phyloP scores from a whole-genome alignment of 768 basidiomycete genomes.

The Myochromella boudieri region DNA sequence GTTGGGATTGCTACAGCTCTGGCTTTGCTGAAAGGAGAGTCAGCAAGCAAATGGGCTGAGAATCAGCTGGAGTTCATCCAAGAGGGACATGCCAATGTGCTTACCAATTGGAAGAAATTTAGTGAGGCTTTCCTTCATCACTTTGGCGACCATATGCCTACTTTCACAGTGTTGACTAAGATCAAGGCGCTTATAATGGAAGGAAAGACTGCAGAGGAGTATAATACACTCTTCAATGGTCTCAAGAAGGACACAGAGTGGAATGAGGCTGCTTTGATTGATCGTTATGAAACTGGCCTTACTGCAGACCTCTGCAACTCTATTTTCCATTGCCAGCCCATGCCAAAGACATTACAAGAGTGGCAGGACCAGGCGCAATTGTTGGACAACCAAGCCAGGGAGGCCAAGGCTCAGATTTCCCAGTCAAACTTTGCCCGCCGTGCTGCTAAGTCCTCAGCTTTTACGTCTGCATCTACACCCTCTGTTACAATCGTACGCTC shows the following conservation, averaged over 20 bases:
- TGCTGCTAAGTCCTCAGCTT: background rate
- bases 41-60: slow-evolving; percentile 1
- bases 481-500: too few species aligned
- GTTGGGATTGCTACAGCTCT: background rate
- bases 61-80: slow-evolving; percentile 7
- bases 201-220: background rate
- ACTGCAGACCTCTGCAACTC: background rate
- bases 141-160: background rate
- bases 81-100: background rate
- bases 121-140: background rate
- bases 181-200: background rate
- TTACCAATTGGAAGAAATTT: background rate
- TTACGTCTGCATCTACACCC: too few species aligned
- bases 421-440: background rate
- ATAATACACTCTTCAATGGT: slow-evolving; percentile 2
- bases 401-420: background rate
- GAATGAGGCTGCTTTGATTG: background rate
- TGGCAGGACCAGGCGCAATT: slow-evolving; percentile 3
- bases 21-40: background rate
- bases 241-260: slow-evolving; percentile 1
- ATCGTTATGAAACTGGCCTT: slow-evolving; percentile 2
- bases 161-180: background rate
- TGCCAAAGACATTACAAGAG: background rate
- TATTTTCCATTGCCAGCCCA: background rate
- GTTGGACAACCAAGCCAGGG: background rate